A percentile compares a stretch with the other conserved stretches of the same genome.
Evolutionary conservation across 345 rosid genomes (phyloP).

Genomic region (Kandelia obovata): DNA sequence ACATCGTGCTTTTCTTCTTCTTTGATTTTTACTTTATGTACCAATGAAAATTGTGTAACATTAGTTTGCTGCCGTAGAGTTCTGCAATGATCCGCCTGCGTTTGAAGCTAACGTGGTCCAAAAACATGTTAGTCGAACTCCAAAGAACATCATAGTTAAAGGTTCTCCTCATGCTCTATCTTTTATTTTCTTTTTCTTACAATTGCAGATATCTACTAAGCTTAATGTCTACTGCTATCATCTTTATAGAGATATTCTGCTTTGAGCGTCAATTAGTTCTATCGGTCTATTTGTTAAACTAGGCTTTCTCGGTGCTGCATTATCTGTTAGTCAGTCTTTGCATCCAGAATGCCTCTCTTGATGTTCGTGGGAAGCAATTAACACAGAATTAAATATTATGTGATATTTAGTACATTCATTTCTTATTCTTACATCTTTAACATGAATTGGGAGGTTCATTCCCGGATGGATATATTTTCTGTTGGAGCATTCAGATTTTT

Average conservation of each 20-base stretch:
- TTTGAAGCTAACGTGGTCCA: constrained; percentile 40
- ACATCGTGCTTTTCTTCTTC: neutral
- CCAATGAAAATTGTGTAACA: neutral
- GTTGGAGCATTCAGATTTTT: no score
- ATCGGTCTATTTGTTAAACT: neutral
- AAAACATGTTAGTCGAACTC: constrained; percentile 47
- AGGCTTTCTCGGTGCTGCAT: neutral
- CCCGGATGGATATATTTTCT: no score
- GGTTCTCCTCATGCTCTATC: constrained; percentile 36
- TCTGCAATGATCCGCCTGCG: constrained; percentile 44
- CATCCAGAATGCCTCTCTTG: neutral
- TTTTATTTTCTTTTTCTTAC: neutral
- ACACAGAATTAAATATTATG: no score
- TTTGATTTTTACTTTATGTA: neutral
- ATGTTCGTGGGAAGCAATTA: no score
- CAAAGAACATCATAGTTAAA: constrained; percentile 67
- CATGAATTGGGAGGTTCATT: no score
- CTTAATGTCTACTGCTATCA: neutral
- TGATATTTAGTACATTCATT: no score
- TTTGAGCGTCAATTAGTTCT: neutral
- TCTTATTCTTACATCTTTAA: neutral
- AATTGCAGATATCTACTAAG: neutral
- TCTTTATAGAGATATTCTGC: neutral
- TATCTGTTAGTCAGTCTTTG: neutral
- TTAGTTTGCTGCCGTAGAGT: constrained; percentile 41